Percentiles rank a stretch among this genome's conserved stretches.
phyloP scores from a whole-genome alignment of 2,329 filamentous ascomycete species.

The Sporothrix curviconia region DNA sequence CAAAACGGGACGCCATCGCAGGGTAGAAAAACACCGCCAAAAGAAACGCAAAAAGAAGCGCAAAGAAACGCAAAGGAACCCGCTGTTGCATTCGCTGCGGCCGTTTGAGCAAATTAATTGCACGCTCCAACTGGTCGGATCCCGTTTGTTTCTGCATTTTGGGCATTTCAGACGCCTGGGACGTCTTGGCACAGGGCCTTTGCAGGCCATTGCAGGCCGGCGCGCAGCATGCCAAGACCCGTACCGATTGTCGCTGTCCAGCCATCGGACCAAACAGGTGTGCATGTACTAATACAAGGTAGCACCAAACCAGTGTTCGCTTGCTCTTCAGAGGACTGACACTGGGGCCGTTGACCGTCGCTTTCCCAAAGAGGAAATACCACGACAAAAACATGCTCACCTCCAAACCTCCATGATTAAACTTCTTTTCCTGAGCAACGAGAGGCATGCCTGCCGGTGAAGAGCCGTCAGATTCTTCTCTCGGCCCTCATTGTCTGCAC shows the following conservation, averaged over 20 bases:
- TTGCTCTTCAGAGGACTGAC: no score
- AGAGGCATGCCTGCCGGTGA: background rate
- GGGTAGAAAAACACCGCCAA: no score
- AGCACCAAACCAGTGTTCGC: no score
- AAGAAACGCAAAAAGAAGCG: no score
- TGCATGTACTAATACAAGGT: background rate
- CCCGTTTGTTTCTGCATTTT: background rate
- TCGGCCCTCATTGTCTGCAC: background rate
- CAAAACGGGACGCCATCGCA: no score
- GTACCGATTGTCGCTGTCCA: background rate
- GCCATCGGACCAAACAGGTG: constrained; percentile 5
- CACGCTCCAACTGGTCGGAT: background rate
- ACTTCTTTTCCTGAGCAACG: background rate
- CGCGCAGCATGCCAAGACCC: background rate
- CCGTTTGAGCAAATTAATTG: constrained; percentile 22
- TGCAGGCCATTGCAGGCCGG: background rate
- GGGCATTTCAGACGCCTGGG: background rate
- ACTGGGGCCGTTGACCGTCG: background rate
- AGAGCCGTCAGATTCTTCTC: background rate
- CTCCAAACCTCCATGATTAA: background rate
- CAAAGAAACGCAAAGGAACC: background rate
- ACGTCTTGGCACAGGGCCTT: background rate
- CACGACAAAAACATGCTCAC: constrained; percentile 8
- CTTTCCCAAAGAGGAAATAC: background rate
- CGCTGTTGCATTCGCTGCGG: constrained; percentile 15